phyloP scores from a whole-genome alignment of 208 protist species.

The Leishmania guyanensis region DNA sequence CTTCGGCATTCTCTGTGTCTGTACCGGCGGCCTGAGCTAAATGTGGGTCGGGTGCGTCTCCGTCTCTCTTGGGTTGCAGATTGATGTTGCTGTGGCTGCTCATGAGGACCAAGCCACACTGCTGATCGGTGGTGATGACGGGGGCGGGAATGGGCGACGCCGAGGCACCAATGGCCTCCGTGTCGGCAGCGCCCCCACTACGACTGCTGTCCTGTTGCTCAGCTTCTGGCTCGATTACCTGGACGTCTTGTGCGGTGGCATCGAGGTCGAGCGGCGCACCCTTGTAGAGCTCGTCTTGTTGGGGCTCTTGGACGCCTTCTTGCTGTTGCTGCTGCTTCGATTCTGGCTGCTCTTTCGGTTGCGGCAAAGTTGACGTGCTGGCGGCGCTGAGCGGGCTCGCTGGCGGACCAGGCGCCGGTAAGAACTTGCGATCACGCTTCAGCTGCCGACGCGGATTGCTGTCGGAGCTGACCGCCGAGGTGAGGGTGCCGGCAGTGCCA shows the following conservation, averaged over 20 bases:
- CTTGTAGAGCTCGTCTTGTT: background rate
- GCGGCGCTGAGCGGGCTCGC: background rate
- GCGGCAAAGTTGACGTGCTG: background rate
- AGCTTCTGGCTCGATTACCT: background rate
- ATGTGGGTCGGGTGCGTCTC: background rate
- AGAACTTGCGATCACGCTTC: slow-evolving; percentile 5
- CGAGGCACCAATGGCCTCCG: background rate
- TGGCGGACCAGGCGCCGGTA: background rate
- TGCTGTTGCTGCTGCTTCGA: background rate
- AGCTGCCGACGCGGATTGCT: background rate
- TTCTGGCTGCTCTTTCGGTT: background rate
- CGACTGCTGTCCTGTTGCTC: background rate
- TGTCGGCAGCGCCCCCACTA: background rate
- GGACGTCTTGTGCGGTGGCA: background rate
- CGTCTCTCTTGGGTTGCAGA: background rate
- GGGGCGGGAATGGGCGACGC: background rate
- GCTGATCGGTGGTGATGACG: background rate
- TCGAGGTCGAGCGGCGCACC: slow-evolving; percentile 1
- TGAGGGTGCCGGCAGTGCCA: background rate
- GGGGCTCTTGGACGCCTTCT: background rate
- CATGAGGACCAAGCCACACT: background rate
- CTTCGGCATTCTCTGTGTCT: background rate
- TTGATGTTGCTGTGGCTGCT: background rate
- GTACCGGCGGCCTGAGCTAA: background rate
- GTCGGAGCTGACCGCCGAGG: slow-evolving; percentile 1